phyloP scores from a whole-genome alignment of 2,329 filamentous ascomycete genomes.

The Raffaelea ambrosiae region DNA sequence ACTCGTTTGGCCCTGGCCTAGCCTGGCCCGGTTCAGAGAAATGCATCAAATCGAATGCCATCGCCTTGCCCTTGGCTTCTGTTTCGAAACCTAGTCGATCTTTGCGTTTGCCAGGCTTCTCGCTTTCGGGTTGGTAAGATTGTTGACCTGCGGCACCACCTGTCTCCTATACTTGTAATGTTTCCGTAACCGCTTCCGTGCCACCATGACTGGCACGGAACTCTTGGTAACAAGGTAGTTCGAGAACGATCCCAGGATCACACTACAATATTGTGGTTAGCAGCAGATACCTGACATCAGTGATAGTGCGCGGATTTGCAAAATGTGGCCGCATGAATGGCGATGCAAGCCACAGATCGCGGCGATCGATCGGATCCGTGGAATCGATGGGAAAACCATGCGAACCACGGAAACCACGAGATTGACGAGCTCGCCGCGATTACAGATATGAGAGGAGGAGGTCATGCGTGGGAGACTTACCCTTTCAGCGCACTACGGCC shows the following conservation, averaged over 20 bases:
- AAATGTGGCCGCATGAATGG: too few species aligned
- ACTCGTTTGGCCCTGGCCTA: too few species aligned
- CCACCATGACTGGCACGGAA: constrained; percentile 96
- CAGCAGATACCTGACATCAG: too few species aligned
- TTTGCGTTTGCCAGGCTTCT: constrained; percentile 63
- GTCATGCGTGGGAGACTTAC: too few species aligned
- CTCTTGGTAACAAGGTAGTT: constrained; percentile 97
- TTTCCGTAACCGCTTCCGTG: constrained; percentile 80
- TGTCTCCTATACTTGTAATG: constrained; percentile 72
- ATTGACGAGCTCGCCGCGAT: too few species aligned
- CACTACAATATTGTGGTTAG: constrained; percentile 41
- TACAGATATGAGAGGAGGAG: too few species aligned
- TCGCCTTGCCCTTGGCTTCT: too few species aligned
- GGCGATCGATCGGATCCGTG: too few species aligned
- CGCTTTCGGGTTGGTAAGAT: constrained; percentile 61
- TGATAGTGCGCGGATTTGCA: too few species aligned
- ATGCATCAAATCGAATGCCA: too few species aligned
- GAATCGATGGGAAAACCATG: not conserved
- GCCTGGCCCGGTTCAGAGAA: too few species aligned
- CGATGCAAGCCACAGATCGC: too few species aligned
- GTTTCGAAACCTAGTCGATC: constrained; percentile 49
- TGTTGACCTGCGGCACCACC: constrained; percentile 69
- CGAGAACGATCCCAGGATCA: constrained; percentile 90
- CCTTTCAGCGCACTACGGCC: constrained; percentile 89
- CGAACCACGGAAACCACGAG: not conserved